Percentiles rank a stretch among this genome's conserved stretches.
These are phyloP conservation scores for Periconia sp. DNA, from an alignment of 2,329 filamentous ascomycete genomes.

Conservation along the genomic window DNA sequence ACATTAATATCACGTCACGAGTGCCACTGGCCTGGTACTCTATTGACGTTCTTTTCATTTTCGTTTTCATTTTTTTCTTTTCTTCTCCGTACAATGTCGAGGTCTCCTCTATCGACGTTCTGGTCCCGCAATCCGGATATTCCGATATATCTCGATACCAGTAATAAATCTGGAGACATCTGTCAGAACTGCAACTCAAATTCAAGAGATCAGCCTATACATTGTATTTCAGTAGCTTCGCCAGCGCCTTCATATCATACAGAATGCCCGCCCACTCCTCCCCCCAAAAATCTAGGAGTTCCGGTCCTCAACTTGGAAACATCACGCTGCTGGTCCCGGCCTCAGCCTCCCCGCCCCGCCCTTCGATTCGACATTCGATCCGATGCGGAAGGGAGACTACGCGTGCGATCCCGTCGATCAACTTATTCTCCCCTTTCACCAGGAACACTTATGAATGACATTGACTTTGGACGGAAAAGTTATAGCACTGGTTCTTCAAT, in stretches of 20 bases:
- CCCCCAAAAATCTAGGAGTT: constrained; percentile 4
- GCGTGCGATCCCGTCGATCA: constrained; percentile 6
- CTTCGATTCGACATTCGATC: constrained; percentile 5
- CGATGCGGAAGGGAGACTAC: constrained; percentile 2
- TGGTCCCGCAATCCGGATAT: constrained; percentile 8
- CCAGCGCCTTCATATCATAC: constrained; percentile 4
- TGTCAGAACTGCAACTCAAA: constrained; percentile 10
- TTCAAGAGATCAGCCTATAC: constrained; percentile 14
- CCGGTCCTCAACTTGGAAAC: constrained; percentile 10
- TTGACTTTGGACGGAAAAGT: constrained; percentile 3
- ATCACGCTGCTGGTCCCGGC: constrained; percentile 2
- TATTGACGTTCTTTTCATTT: no score
- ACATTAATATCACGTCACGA: background rate
- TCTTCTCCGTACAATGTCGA: constrained; percentile 3
- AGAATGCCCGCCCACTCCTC: background rate
- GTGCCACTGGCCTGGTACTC: background rate
- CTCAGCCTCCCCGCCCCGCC: constrained; percentile 8
- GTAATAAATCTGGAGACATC: constrained; percentile 2
- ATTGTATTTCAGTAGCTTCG: constrained; percentile 5
- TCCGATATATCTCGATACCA: constrained; percentile 12
- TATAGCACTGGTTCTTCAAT: constrained; percentile 2
- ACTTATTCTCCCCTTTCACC: constrained; percentile 3
- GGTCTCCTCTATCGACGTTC: constrained; percentile 3
- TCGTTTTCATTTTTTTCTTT: no score
- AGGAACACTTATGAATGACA: background rate